Evolutionary conservation across 164 flowering plant genomes (phyloP).

Genomic region (Malania oleifera): DNA sequence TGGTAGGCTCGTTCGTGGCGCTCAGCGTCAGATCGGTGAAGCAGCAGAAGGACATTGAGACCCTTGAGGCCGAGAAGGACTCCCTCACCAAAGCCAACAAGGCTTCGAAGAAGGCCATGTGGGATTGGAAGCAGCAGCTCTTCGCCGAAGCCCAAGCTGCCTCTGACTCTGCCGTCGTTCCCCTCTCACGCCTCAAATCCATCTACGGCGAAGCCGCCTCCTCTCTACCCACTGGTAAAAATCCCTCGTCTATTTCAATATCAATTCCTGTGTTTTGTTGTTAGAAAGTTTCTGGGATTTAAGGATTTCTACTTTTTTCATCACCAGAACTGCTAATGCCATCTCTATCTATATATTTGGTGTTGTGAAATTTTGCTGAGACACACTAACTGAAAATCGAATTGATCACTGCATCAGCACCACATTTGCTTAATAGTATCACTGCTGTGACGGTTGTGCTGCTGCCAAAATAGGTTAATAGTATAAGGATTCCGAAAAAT

Average conservation of each 20-base stretch:
- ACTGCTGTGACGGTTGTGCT: too few relatives aligned
- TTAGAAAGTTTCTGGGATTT: too few relatives aligned
- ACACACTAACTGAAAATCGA: too few relatives aligned
- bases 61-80: conserved; percentile 54
- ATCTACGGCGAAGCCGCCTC: conserved; percentile 51
- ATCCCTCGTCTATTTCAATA: neutral
- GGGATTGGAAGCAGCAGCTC: conserved; percentile 86
- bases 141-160: conserved; percentile 61
- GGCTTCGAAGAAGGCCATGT: conserved; percentile 48
- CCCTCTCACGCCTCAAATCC: conserved; percentile 47
- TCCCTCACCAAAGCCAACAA: conserved; percentile 55
- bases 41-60: conserved; percentile 51
- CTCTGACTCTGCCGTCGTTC: conserved; percentile 27
- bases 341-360: too few relatives aligned
- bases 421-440: too few relatives aligned
- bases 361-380: too few relatives aligned
- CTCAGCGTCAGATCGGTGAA: conserved; percentile 43
- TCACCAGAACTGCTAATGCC: too few relatives aligned
- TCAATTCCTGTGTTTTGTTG: neutral
- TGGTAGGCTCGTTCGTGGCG: conserved; percentile 33
- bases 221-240: conserved; percentile 27
- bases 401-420: too few relatives aligned
- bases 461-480: too few relatives aligned
- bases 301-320: too few relatives aligned
- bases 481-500: too few relatives aligned